phyloP scores from a whole-genome alignment of 345 rosid genomes.

The Arabis alpina region DNA sequence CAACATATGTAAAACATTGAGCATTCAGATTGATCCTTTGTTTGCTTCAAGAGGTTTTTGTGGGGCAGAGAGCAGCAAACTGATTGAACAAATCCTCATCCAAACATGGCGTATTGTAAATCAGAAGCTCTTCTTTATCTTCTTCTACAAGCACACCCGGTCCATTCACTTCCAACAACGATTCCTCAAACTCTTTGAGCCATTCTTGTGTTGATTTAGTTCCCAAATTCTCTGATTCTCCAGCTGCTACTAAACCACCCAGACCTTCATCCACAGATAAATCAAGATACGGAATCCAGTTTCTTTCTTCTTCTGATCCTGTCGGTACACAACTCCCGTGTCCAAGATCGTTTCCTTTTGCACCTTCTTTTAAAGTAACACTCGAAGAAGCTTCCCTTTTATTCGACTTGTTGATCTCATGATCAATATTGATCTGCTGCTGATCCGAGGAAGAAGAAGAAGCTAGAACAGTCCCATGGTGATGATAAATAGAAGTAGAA shows the following conservation, averaged over 20 bases:
- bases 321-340: too few relatives aligned
- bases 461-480: not conserved
- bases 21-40: too few relatives aligned
- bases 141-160: not conserved
- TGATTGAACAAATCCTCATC: constrained; percentile 1
- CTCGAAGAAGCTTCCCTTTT: too few relatives aligned
- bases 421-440: not conserved
- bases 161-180: not conserved
- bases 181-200: not conserved
- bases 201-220: not conserved
- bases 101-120: not conserved
- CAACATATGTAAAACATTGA: too few relatives aligned
- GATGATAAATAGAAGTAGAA: not conserved
- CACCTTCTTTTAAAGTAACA: too few relatives aligned
- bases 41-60: not conserved
- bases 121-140: not conserved
- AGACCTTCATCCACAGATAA: too few relatives aligned
- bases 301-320: too few relatives aligned
- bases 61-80: constrained; percentile 8
- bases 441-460: not conserved
- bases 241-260: too few relatives aligned
- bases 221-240: not conserved
- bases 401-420: too few relatives aligned
- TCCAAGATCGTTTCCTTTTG: too few relatives aligned
- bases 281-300: too few relatives aligned